phyloP scores from a whole-genome alignment of 306 rosid genomes.

The Fragaria iinumae region DNA sequence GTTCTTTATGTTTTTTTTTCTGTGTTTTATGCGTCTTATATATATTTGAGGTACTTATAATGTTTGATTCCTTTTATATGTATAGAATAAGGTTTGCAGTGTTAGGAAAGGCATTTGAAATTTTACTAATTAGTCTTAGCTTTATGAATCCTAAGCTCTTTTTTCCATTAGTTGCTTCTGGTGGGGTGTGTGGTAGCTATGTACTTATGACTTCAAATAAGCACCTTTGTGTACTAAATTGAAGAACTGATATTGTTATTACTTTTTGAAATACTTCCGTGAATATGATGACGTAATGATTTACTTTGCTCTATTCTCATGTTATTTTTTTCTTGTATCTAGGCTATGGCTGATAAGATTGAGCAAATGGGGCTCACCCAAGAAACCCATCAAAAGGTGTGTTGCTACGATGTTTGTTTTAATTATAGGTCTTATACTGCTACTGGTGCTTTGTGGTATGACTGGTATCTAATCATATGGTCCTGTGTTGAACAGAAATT shows the following conservation, averaged over 20 bases:
- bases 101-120: too few species aligned
- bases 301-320: slow-evolving; percentile 8
- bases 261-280: not conserved
- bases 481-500: slow-evolving; percentile 47
- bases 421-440: not conserved
- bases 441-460: slow-evolving; percentile 2
- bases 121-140: too few species aligned
- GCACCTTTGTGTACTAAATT: not conserved
- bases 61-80: not conserved
- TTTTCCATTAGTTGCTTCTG: too few species aligned
- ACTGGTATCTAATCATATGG: slow-evolving; percentile 8
- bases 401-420: not conserved
- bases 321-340: slow-evolving; percentile 21
- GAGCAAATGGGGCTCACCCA: slow-evolving; percentile 76
- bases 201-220: not conserved
- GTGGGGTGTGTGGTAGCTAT: too few species aligned
- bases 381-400: slow-evolving; percentile 83
- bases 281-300: not conserved
- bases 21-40: not conserved
- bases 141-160: too few species aligned
- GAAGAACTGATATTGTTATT: not conserved
- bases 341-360: slow-evolving; percentile 95
- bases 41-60: not conserved
- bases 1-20: not conserved
- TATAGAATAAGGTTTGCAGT: not conserved